phyloP scores from a whole-genome alignment of 805 yeast species.

The Tetrapisispora nanseiensis region DNA sequence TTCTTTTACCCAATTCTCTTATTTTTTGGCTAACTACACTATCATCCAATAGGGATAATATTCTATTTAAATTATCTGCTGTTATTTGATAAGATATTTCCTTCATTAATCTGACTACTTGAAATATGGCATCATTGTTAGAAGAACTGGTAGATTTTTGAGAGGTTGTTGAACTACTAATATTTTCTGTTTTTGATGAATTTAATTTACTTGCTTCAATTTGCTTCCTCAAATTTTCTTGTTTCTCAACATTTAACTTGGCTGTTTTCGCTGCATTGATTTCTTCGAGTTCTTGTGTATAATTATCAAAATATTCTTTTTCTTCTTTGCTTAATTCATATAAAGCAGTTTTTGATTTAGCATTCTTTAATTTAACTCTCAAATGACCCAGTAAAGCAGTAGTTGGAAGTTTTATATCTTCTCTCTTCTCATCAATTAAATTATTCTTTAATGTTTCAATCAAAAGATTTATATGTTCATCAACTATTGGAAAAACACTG shows the following conservation, averaged over 20 bases:
- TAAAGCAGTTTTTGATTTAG: constrained; percentile 50
- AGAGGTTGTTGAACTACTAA: too few relatives aligned
- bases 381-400: constrained; percentile 61
- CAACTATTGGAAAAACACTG: constrained; percentile 55
- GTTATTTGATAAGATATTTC: constrained; percentile 12
- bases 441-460: constrained; percentile 40
- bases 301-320: constrained; percentile 3
- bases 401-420: constrained; percentile 71
- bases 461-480: constrained; percentile 52
- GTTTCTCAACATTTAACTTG: constrained; percentile 18
- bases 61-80: constrained; percentile 9
- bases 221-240: constrained; percentile 15
- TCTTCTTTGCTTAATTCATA: constrained; percentile 32
- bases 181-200: constrained; percentile 6
- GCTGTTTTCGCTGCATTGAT: constrained; percentile 12
- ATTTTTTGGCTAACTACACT: constrained; percentile 6
- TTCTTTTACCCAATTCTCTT: not conserved
- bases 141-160: not conserved
- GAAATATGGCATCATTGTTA: constrained; percentile 5
- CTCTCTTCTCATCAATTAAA: constrained; percentile 49
- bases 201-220: constrained; percentile 9
- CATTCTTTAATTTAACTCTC: constrained; percentile 41
- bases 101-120: constrained; percentile 14
- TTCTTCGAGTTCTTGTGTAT: constrained; percentile 14
- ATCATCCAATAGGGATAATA: constrained; percentile 11